Evolutionary conservation across 208 protist genomes (phyloP), one percentile per base, ranked within the genome.

Genomic region (Crithidia mellificae): DNA sequence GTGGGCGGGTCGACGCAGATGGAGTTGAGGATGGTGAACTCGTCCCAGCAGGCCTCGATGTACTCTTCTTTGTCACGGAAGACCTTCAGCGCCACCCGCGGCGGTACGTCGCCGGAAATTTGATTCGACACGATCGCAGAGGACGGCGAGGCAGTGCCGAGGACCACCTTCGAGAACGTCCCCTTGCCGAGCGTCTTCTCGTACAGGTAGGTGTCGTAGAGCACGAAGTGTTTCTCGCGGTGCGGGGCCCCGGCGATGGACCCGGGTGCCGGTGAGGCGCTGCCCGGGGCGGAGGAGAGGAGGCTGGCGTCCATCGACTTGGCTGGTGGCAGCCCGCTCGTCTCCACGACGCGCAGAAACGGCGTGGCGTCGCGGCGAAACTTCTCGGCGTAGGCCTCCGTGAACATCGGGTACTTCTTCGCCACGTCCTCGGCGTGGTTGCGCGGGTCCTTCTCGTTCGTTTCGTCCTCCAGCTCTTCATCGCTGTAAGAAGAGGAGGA

Each of bases 91-190:
- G 88, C 88, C 20, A 85, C 83, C 11, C 55, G 55, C 39, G 65
- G 63, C 39, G 67, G 65, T 8, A 55, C 59, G 41, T 64, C 68
- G 30, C 66, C 63, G 27, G 50, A 79, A 32, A 57, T 66, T 27
- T 68, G 52, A 29, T 50, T 64, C 27, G 34, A 27, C 51, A 68
- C 25, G 39, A 58, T 55, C 29, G 58, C 34, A 22, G 61, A 66
- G 2, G 55, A 68, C 39, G 66, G 50, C 29, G 78, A 50, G 12
- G 63, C 68, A 2, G 32, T 46, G 34, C 76, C 84, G 36, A 88
- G 75, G 25, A 92, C 86, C 29, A 94, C 89, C 69, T 92, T 94
- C 17, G 86, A 83, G 77, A 85, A 94, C 12, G 89, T 94, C 4
- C 89, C 89, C 61, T 91, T 91, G 29, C 89, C 89, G 4, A 94